Conservation (phyloP, 352 stramenopile genomes). For the Pythium periplocum region DNA sequence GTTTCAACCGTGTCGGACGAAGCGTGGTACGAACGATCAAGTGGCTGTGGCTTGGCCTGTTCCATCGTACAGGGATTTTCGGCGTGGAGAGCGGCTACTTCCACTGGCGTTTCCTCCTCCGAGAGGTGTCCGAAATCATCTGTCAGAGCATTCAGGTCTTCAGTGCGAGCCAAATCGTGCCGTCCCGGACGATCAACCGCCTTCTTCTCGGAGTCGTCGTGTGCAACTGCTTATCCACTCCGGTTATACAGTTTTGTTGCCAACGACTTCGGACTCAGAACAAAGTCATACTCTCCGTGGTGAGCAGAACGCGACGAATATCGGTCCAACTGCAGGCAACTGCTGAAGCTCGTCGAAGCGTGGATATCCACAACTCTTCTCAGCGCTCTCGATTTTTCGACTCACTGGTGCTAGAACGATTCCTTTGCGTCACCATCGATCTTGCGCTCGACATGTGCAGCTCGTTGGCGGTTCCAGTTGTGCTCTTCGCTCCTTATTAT, state of each 20-base stretch:
- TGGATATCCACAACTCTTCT: too few species aligned
- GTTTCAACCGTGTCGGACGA: too few species aligned
- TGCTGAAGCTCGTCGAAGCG: too few species aligned
- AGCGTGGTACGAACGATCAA: too few species aligned
- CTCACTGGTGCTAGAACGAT: slow-evolving; percentile 2
- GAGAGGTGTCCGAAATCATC: slow-evolving; percentile 15
- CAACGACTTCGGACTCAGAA: background rate
- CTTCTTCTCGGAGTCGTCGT: slow-evolving; percentile 15
- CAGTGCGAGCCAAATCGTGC: slow-evolving; percentile 6
- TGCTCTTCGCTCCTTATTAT: slow-evolving; percentile 28
- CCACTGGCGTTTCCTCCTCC: slow-evolving; percentile 14
- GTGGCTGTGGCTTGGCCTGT: background rate
- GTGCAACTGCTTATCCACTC: slow-evolving; percentile 21
- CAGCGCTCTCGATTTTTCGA: too few species aligned
- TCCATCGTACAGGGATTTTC: slow-evolving; percentile 9
- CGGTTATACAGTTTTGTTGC: slow-evolving; percentile 11
- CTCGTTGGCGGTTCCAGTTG: slow-evolving; percentile 20
- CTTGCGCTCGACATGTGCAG: slow-evolving; percentile 15
- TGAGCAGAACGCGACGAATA: too few species aligned
- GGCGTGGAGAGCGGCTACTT: slow-evolving; percentile 20
- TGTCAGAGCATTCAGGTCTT: slow-evolving; percentile 19
- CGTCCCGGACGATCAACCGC: slow-evolving; percentile 16
- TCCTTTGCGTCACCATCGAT: slow-evolving; percentile 17
- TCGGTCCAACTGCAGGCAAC: too few species aligned
- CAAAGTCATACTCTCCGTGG: background rate